phyloP scores from a whole-genome alignment of 805 yeast genomes.

The Kazachstania taianensis region DNA sequence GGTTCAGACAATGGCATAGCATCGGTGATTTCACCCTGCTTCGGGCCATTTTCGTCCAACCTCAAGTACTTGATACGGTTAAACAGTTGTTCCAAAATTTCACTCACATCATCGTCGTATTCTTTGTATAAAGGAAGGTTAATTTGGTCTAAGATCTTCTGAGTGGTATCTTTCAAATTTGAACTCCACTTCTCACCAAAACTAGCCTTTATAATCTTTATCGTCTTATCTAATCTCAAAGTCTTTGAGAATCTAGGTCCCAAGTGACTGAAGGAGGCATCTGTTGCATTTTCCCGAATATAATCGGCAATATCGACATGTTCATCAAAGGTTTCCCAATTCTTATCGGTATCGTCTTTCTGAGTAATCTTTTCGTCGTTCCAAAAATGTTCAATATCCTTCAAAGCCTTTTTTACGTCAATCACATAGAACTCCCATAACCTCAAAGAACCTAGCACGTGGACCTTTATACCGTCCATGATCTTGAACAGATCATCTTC shows the following conservation, averaged over 20 bases:
- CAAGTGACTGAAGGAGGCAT: conserved; percentile 32
- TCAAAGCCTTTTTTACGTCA: conserved; percentile 38
- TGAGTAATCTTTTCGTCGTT: neutral
- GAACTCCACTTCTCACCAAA: conserved; percentile 31
- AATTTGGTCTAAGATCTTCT: conserved; percentile 58
- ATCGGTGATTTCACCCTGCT: conserved; percentile 53
- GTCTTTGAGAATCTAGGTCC: conserved; percentile 44
- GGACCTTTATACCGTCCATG: conserved; percentile 56
- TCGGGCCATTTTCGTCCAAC: conserved; percentile 74
- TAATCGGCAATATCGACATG: conserved; percentile 39
- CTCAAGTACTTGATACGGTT: conserved; percentile 72
- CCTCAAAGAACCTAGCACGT: conserved; percentile 55
- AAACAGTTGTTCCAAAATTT: conserved; percentile 57
- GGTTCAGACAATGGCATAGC: conserved; percentile 67
- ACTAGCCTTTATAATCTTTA: conserved; percentile 38
- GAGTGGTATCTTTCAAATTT: conserved; percentile 29
- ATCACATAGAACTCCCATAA: conserved; percentile 87
- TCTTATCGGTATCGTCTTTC: conserved; percentile 17
- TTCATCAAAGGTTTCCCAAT: conserved; percentile 23
- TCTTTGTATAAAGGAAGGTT: conserved; percentile 61
- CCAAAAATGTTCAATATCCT: conserved; percentile 33
- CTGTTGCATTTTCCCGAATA: conserved; percentile 33
- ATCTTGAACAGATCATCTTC: conserved; percentile 48
- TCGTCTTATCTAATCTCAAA: conserved; percentile 42
- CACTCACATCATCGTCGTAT: conserved; percentile 63